Base-by-base conservation (phyloP, 2,329 filamentous ascomycete genomes). In the Botryosphaeria dothidea region DNA sequence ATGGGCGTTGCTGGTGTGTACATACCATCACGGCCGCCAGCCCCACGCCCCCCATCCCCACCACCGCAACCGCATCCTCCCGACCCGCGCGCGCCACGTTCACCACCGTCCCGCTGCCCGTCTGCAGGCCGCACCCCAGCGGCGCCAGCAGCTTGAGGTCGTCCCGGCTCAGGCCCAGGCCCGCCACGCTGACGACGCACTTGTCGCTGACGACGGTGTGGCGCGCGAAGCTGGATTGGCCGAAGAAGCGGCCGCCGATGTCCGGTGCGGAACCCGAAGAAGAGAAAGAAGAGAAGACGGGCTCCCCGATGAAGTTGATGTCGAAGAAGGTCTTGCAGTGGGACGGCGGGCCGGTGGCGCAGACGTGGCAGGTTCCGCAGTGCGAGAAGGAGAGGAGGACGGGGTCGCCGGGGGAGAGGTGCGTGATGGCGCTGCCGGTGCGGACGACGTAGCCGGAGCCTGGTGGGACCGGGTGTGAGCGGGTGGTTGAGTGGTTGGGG, bases 1-100 rank as follows among this genome's bases (percentile, higher is more conserved):
- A n/a, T n/a, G n/a, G n/a, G n/a, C n/a, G n/a, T n/a, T n/a, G n/a
- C n/a, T n/a, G n/a, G 3, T 9, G 13, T 9, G n/a, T 29, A 21
- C 19, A 27, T 9, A 60, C 56, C 68, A 82, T 83, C 51, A 84
- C 73, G 0, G 81, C 81, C 23, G 73, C 75, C 43, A 84, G 70
- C 1, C 82, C 82, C 0, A 85, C 81, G 9, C 80, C 81, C 4
- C 81, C 80, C 0, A 83, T 74, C 4, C 81, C 82, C 21, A 82
- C 72, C 46, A 84, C 73, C 29, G 78, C 73, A 38, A 83, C 70
- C 6, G 73, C 68, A 65, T 82, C 79, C 0, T 71, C 68, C 3
- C 70, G 65, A 3, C 70, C 72, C 0, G 77, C 77, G n/a, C 78
- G 68, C 0, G 78, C 75, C n/a, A 78, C 54, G 27, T 65, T 65